Evolutionary conservation across 176 grass and related monocot species (phyloP).

Genomic region (Coix lacrymajobi): DNA sequence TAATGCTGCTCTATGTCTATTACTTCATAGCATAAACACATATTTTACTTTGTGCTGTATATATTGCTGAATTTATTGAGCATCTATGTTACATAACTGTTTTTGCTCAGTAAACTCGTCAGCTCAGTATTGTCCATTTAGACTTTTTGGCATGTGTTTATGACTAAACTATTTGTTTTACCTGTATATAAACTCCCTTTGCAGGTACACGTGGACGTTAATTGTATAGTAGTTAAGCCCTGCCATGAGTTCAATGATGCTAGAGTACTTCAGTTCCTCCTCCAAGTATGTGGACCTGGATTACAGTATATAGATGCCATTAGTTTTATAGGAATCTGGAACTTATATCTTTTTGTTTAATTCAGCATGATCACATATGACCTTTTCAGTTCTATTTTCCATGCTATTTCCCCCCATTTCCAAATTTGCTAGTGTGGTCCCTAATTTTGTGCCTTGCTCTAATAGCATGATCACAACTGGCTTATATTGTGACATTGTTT

Average conservation of each 20-base stretch:
- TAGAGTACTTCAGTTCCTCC: slow-evolving; percentile 69
- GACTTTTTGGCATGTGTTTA: neutral
- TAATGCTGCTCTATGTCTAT: neutral
- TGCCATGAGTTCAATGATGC: slow-evolving; percentile 95
- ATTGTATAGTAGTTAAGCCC: slow-evolving; percentile 94
- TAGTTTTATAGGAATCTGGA: neutral
- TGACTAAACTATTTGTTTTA: slow-evolving; percentile 17
- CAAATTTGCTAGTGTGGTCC: neutral
- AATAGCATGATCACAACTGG: neutral
- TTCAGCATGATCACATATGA: neutral
- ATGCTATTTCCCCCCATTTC: neutral
- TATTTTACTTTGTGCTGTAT: neutral
- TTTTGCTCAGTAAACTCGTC: neutral
- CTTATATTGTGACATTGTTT: neutral
- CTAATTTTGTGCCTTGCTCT: neutral
- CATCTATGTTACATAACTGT: neutral
- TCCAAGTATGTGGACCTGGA: slow-evolving; percentile 55
- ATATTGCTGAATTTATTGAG: neutral
- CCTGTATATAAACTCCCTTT: slow-evolving; percentile 17
- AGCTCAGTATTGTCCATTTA: neutral
- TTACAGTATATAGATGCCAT: neutral
- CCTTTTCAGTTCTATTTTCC: neutral
- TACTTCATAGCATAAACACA: neutral
- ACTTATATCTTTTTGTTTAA: neutral
- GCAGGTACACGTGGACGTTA: slow-evolving; percentile 86